A percentile compares a stretch with the other conserved stretches of the same genome.
These are phyloP conservation scores for Erysimum cheiranthoides DNA, from an alignment of 345 rosid genomes.

Conservation along the genomic window DNA sequence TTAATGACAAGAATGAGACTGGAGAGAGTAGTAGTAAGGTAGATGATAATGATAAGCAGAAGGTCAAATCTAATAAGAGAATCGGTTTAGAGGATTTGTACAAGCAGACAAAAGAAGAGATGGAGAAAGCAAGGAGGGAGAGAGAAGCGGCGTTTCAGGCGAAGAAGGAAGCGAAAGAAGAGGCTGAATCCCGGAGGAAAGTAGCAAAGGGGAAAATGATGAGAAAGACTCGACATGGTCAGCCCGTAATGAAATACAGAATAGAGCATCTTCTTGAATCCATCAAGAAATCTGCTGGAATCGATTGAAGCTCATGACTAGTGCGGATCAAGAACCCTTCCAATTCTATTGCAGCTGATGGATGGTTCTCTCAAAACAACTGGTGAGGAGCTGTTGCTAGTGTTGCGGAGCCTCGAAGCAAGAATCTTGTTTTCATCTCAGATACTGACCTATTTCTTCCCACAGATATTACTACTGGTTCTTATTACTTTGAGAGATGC, in stretches of 20 bases:
- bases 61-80: constrained; percentile 42
- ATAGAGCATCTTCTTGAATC: constrained; percentile 82
- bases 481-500: constrained; percentile 11
- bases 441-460: background rate
- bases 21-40: constrained; percentile 41
- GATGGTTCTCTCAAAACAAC: background rate
- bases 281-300: constrained; percentile 57
- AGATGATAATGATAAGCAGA: constrained; percentile 25
- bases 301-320: background rate
- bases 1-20: constrained; percentile 45
- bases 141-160: constrained; percentile 64
- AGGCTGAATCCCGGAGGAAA: constrained; percentile 75
- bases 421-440: background rate
- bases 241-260: constrained; percentile 90
- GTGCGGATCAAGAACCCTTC: background rate
- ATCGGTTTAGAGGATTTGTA: constrained; percentile 60
- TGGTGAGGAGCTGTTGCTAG: background rate
- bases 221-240: constrained; percentile 78
- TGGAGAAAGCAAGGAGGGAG: constrained; percentile 69
- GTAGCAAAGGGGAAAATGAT: constrained; percentile 68
- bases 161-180: constrained; percentile 69
- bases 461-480: background rate
- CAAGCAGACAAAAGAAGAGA: constrained; percentile 69
- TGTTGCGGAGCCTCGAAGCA: background rate
- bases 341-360: background rate